Evolutionary conservation across 345 rosid genomes (phyloP).

Genomic region (Ceriops zippeliana): DNA sequence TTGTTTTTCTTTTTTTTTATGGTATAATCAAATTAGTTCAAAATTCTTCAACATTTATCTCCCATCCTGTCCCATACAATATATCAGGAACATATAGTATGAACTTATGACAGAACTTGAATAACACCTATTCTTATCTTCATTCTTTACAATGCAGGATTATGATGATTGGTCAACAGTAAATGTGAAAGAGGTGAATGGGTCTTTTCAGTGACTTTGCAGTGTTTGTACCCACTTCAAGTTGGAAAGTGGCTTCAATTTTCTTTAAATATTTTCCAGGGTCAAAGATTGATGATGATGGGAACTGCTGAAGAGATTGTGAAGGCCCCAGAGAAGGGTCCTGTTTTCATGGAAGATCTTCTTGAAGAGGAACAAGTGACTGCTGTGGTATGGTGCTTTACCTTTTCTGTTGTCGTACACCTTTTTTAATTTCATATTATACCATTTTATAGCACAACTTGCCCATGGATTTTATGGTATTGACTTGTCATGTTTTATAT

Average conservation of each 20-base stretch:
- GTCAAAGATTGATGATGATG: conserved; percentile 99
- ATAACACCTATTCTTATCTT: background rate
- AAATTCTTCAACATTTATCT: background rate
- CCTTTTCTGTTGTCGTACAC: background rate
- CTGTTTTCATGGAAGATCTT: conserved; percentile 91
- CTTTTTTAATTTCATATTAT: background rate
- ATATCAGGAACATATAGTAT: conserved; percentile 6
- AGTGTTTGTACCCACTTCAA: background rate
- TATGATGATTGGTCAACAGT: conserved; percentile 84
- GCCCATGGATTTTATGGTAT: background rate
- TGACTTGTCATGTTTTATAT: background rate
- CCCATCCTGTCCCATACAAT: background rate
- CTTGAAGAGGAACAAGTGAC: conserved; percentile 89
- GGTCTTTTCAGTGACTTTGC: conserved; percentile 12
- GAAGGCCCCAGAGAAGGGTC: conserved; percentile 92
- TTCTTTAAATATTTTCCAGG: conserved; percentile 37
- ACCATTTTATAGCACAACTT: background rate
- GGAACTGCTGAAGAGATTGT: conserved; percentile 96
- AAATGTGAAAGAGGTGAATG: conserved; percentile 72
- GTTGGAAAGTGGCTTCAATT: background rate
- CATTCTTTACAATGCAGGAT: conserved; percentile 49
- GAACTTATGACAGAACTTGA: conserved; percentile 6
- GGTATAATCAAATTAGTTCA: background rate
- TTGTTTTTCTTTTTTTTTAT: background rate
- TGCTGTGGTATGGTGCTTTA: conserved; percentile 46